These are phyloP conservation scores for Claviceps monticola DNA, from an alignment of 2,329 filamentous ascomycete genomes.

Conservation along the genomic window DNA sequence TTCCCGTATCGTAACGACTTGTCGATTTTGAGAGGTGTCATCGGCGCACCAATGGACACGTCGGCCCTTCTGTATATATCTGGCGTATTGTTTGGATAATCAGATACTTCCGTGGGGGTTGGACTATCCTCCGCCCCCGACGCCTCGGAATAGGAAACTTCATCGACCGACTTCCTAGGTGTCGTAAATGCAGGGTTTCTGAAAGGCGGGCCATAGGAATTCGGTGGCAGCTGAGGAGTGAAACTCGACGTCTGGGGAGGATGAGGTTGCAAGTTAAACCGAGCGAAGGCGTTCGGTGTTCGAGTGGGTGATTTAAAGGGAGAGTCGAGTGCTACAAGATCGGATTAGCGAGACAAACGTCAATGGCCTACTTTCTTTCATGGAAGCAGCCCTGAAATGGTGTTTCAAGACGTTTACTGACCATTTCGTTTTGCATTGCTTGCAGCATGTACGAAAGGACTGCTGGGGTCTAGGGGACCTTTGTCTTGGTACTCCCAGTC, in stretches of 20 bases:
- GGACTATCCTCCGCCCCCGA: constrained; percentile 49
- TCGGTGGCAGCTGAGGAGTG: constrained; percentile 27
- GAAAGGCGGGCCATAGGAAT: constrained; percentile 36
- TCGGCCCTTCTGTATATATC: constrained; percentile 34
- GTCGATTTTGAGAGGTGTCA: constrained; percentile 33
- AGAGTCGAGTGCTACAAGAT: constrained; percentile 22
- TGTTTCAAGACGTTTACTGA: constrained; percentile 16
- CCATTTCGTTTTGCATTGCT: constrained; percentile 27
- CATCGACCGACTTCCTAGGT: constrained; percentile 43
- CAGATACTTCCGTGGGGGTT: constrained; percentile 42
- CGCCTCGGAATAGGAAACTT: constrained; percentile 37
- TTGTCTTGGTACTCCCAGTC: constrained; percentile 50
- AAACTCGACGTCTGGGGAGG: constrained; percentile 33
- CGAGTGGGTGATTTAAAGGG: constrained; percentile 21
- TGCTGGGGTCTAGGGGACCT: constrained; percentile 45
- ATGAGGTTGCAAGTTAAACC: constrained; percentile 19
- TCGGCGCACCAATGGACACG: constrained; percentile 26
- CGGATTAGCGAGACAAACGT: constrained; percentile 9
- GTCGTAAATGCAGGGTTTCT: constrained; percentile 53
- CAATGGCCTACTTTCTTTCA: background rate
- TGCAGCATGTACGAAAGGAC: constrained; percentile 44
- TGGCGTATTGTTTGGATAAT: constrained; percentile 36
- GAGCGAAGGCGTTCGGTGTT: constrained; percentile 21
- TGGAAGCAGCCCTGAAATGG: background rate
- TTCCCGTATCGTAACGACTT: constrained; percentile 33